Base-by-base conservation (phyloP, 2,329 filamentous ascomycete genomes). In the Trichoderma gracile region DNA sequence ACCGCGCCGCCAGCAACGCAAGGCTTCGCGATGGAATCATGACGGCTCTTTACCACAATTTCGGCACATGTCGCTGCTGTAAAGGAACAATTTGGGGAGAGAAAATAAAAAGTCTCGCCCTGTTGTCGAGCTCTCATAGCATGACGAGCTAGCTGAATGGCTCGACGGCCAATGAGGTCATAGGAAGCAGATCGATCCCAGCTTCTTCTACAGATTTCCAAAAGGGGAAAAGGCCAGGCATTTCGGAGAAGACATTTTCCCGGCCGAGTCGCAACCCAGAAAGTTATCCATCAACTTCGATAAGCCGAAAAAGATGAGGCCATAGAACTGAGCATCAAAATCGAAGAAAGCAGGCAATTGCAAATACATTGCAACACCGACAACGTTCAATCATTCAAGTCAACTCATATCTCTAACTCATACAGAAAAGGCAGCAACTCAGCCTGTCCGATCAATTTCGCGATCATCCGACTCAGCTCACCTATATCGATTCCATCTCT, bases 21-120 rank as follows among this genome's bases (percentile, higher is more conserved):
- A 72, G 66, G 42, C 70, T 67, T 68, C 72, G 70, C 67, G 68
- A 66, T 23, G 68, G 64, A 61, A 76, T 74, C 73, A 76, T 75
- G 65, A 63, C 68, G 64, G 54, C 25, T 52, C n/a, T 14, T 52
- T 30, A 33, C 54, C 57, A 46, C 58, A 54, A n/a, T n/a, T 8
- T 2, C 17, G 33, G 45, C 30, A 15, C 61, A 57, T 64, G 49
- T 49, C 60, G 30, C 60, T 17, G 21, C 42, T 56, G 46, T 49
- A 46, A 50, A 65, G 68, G 30, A 10, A 68, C 54, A 67, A 69
- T 47, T 7, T 19, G 4, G 25, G 42, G 45, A 19, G 23, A 50
- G 27, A 25, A 21, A 49, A 21, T 14, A 38, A 19, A 14, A 9
- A 10, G 30, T 50, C 30, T 19, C 17, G 12, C 19, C 45, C 49